A percentile compares a stretch with the other conserved stretches of the same genome.
phyloP scores from a whole-genome alignment of 306 rosid species.

The Herpetospermum pedunculosum region DNA sequence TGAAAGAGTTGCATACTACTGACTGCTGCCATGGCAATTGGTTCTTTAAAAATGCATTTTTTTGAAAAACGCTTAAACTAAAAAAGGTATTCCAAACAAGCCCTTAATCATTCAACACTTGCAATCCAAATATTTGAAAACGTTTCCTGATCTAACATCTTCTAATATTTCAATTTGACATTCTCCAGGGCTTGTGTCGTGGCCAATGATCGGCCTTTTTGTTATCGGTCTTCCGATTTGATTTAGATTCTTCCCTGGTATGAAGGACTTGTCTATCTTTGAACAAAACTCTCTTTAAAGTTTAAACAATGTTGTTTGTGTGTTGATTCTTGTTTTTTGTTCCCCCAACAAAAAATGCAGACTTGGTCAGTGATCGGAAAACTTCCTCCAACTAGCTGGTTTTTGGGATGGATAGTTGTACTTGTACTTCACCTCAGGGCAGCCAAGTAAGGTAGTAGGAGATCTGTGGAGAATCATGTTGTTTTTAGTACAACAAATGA shows the following conservation, averaged over 20 bases:
- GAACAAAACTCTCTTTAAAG: not conserved
- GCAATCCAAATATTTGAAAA: not conserved
- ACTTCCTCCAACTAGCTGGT: conserved; percentile 74
- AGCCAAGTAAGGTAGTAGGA: conserved; percentile 56
- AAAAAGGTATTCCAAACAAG: too few relatives aligned
- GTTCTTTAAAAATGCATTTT: not conserved
- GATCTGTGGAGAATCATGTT: conserved; percentile 88
- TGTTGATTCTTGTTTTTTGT: not conserved
- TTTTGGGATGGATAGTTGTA: conserved; percentile 81
- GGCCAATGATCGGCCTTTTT: conserved; percentile 43
- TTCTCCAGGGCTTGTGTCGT: conserved; percentile 63
- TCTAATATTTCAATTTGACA: conserved; percentile 11
- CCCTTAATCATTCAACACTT: too few relatives aligned
- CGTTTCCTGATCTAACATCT: not conserved
- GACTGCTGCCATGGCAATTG: not conserved
- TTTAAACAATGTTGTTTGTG: not conserved
- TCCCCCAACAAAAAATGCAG: conserved; percentile 22
- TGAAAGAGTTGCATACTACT: too few relatives aligned
- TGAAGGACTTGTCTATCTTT: not conserved
- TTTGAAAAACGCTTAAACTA: too few relatives aligned
- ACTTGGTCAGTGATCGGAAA: conserved; percentile 88
- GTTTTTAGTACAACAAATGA: too few relatives aligned
- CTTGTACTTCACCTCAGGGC: conserved; percentile 86
- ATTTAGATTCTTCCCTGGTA: conserved; percentile 56
- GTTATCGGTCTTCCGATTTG: conserved; percentile 64